Evolutionary conservation across 2,329 filamentous ascomycete species (phyloP).

Genomic region (Stachybotrys chlorohalonatus): DNA sequence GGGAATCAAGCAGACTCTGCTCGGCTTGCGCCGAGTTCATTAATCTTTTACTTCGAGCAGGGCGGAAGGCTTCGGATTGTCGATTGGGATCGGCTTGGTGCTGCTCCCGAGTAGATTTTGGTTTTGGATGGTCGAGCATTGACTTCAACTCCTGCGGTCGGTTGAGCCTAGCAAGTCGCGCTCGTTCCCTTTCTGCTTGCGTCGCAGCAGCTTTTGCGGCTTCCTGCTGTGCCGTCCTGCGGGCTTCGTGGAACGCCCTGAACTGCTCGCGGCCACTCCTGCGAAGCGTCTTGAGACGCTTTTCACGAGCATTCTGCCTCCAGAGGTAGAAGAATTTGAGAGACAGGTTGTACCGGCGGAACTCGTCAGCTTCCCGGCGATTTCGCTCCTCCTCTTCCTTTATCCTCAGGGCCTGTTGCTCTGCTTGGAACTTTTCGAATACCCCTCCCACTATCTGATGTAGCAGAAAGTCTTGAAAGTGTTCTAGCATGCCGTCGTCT

Average conservation of each 20-base stretch:
- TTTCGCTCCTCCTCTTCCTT: conserved; percentile 38
- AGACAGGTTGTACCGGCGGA: conserved; percentile 37
- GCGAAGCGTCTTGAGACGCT: conserved; percentile 39
- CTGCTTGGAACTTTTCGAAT: conserved; percentile 27
- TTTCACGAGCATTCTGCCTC: conserved; percentile 39
- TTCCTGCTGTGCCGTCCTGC: conserved; percentile 20
- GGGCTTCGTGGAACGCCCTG: conserved; percentile 33
- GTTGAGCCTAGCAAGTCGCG: conserved; percentile 17
- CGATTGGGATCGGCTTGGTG: too few species aligned
- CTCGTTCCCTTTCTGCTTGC: conserved; percentile 13
- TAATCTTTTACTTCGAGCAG: too few species aligned
- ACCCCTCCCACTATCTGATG: conserved; percentile 32
- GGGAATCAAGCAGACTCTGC: conserved; percentile 30
- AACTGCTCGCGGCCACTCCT: conserved; percentile 42
- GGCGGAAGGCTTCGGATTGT: too few species aligned
- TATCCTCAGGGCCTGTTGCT: conserved; percentile 11
- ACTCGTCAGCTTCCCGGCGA: conserved; percentile 37
- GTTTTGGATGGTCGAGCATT: conserved; percentile 4
- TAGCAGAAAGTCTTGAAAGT: conserved; percentile 37
- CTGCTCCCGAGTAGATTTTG: conserved; percentile 16
- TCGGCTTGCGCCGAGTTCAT: conserved; percentile 11
- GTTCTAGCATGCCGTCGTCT: conserved; percentile 42
- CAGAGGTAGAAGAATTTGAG: conserved; percentile 50
- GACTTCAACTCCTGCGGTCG: conserved; percentile 24
- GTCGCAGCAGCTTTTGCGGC: conserved; percentile 24